A percentile compares a stretch with the other conserved stretches of the same genome.
phyloP scores from a whole-genome alignment of 2,329 filamentous ascomycete genomes.

The Amylocarpus encephaloides region DNA sequence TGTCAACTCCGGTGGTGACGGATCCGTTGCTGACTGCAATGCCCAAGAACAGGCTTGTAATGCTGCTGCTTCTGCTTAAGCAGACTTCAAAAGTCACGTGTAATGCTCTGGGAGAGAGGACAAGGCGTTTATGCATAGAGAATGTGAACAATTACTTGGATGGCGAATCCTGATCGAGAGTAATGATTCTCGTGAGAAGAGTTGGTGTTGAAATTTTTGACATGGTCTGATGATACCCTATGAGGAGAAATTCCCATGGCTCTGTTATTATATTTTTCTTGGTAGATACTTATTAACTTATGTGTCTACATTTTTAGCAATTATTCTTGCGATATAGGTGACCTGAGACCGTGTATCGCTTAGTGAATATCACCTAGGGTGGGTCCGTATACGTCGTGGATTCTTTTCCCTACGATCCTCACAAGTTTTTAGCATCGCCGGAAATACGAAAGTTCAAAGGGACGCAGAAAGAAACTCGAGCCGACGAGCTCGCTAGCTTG shows the following conservation, averaged over 20 bases:
- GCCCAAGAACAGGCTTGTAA: conserved; percentile 44
- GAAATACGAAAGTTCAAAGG: not conserved
- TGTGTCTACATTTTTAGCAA: not conserved
- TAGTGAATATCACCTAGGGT: too few species aligned
- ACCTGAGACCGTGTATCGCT: too few species aligned
- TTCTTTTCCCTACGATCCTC: conserved; percentile 3
- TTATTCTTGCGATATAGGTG: too few species aligned
- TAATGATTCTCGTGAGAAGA: too few species aligned
- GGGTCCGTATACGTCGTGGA: conserved; percentile 1
- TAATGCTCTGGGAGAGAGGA: not conserved
- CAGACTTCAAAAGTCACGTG: not conserved
- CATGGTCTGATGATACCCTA: not conserved
- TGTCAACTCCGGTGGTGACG: conserved; percentile 44
- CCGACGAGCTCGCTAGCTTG: not conserved
- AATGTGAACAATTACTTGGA: not conserved
- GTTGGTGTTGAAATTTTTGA: not conserved
- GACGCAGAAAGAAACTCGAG: not conserved
- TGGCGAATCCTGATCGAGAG: too few species aligned
- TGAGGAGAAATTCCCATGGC: not conserved
- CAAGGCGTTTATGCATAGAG: not conserved
- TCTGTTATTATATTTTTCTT: not conserved
- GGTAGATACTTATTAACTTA: not conserved
- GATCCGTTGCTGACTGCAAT: conserved; percentile 46
- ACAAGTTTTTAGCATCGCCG: not conserved
- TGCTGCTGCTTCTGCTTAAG: conserved; percentile 23